phyloP scores from a whole-genome alignment of 331 rosid genomes.

The Acacia pycnantha region DNA sequence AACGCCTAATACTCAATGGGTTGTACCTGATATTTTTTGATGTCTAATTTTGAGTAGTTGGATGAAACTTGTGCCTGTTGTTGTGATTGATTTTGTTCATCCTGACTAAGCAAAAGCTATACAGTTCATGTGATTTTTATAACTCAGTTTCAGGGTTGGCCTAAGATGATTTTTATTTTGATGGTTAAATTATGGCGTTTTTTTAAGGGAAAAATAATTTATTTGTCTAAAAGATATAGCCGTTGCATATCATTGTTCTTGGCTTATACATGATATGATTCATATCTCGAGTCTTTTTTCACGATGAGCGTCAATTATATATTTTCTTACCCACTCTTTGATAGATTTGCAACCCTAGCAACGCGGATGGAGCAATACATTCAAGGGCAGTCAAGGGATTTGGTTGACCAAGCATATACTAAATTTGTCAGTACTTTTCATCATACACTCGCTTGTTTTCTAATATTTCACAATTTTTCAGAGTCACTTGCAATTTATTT shows the following conservation, averaged over 20 bases:
- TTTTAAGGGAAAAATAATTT: background rate
- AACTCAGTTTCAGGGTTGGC: background rate
- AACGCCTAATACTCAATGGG: background rate
- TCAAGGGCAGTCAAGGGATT: slow-evolving; percentile 94
- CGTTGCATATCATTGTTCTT: background rate
- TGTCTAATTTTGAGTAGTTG: background rate
- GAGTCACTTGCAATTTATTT: background rate
- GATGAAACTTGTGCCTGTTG: no score
- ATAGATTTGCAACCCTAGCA: slow-evolving; percentile 92
- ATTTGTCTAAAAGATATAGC: background rate
- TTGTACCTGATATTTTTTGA: background rate
- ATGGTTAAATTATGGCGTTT: background rate
- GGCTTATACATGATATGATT: background rate
- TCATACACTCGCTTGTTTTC: slow-evolving; percentile 1
- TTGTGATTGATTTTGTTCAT: no score
- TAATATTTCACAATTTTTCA: background rate
- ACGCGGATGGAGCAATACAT: slow-evolving; percentile 97
- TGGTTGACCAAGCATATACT: slow-evolving; percentile 98
- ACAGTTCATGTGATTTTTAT: background rate
- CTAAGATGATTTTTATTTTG: background rate
- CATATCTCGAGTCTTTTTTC: background rate
- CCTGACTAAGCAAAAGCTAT: background rate
- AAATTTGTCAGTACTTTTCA: slow-evolving; percentile 72
- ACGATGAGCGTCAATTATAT: background rate
- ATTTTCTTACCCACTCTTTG: slow-evolving; percentile 23